phyloP scores from a whole-genome alignment of 2,329 filamentous ascomycete genomes.

The Phaeophleospora eucalypticola region DNA sequence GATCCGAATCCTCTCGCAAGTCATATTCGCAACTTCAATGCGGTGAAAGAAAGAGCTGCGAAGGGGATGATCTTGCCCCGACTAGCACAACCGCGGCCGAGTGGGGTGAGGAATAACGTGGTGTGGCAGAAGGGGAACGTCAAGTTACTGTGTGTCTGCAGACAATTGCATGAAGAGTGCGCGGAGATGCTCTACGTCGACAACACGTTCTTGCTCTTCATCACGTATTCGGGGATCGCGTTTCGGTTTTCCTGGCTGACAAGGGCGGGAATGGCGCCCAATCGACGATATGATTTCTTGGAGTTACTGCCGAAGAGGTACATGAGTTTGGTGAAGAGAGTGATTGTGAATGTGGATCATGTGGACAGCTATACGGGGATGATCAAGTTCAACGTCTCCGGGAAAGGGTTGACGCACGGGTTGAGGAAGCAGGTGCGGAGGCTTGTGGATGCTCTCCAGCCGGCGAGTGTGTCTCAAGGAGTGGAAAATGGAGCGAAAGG shows the following conservation, averaged over 20 bases:
- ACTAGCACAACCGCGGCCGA: not conserved
- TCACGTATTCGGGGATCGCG: constrained; percentile 41
- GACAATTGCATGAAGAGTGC: constrained; percentile 44
- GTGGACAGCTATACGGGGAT: constrained; percentile 49
- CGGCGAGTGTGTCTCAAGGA: not conserved
- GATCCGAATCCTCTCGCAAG: constrained; percentile 23
- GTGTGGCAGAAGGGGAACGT: constrained; percentile 44
- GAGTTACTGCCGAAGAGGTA: constrained; percentile 41
- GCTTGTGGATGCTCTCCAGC: constrained; percentile 37
- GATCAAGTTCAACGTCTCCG: constrained; percentile 50
- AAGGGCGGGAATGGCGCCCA: constrained; percentile 39
- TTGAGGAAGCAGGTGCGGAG: constrained; percentile 39
- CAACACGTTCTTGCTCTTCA: constrained; percentile 44
- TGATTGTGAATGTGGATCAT: constrained; percentile 44
- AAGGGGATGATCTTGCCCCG: constrained; percentile 26
- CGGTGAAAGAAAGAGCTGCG: constrained; percentile 26
- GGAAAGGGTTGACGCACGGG: constrained; percentile 41
- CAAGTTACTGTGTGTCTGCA: constrained; percentile 37
- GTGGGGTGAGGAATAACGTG: constrained; percentile 7
- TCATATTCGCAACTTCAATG: constrained; percentile 30
- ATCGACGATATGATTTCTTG: constrained; percentile 38
- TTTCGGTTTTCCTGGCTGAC: constrained; percentile 45
- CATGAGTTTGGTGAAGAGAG: constrained; percentile 39
- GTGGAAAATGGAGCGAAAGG: not conserved
- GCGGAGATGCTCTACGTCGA: constrained; percentile 44